Conservation (phyloP, 495 filamentous ascomycete species). For the Tuber magnatum region DNA sequence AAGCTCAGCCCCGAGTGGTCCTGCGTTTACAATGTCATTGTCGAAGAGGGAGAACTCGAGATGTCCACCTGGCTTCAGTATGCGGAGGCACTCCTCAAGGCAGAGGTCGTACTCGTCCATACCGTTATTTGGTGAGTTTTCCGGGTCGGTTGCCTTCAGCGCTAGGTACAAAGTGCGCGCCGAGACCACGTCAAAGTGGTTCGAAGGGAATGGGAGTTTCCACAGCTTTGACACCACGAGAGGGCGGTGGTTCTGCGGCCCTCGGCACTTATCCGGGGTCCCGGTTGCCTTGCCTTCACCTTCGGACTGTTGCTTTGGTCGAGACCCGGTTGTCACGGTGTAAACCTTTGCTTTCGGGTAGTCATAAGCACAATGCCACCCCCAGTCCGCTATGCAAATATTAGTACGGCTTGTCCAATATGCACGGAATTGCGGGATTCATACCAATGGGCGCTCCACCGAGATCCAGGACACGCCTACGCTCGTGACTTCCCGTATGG, state of each 20-base stretch:
- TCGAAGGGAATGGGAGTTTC: slow-evolving; percentile 75
- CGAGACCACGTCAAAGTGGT: slow-evolving; percentile 87
- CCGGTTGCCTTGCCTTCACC: slow-evolving; percentile 19
- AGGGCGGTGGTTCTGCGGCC: slow-evolving; percentile 79
- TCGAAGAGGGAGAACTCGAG: slow-evolving; percentile 86
- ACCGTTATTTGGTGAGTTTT: slow-evolving; percentile 24
- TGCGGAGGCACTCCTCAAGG: slow-evolving; percentile 75
- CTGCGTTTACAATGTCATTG: slow-evolving; percentile 76
- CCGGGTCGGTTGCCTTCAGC: slow-evolving; percentile 58
- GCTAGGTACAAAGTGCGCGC: slow-evolving; percentile 78
- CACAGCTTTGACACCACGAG: slow-evolving; percentile 66
- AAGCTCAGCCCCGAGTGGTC: slow-evolving; percentile 66
- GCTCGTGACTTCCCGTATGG: slow-evolving; percentile 38
- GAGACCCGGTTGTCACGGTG: slow-evolving; percentile 69
- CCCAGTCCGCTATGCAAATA: slow-evolving; percentile 62
- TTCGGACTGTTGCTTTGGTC: slow-evolving; percentile 41
- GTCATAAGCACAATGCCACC: slow-evolving; percentile 79
- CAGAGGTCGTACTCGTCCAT: slow-evolving; percentile 81
- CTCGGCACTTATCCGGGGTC: slow-evolving; percentile 45
- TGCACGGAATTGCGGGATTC: slow-evolving; percentile 12
- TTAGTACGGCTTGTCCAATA: slow-evolving; percentile 17
- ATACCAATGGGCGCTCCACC: slow-evolving; percentile 52
- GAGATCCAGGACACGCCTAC: slow-evolving; percentile 73
- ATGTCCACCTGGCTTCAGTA: slow-evolving; percentile 85
- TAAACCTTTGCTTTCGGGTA: slow-evolving; percentile 79